Conservation (phyloP, 257 asterid species). For the Ajuga chamaepitys region DNA sequence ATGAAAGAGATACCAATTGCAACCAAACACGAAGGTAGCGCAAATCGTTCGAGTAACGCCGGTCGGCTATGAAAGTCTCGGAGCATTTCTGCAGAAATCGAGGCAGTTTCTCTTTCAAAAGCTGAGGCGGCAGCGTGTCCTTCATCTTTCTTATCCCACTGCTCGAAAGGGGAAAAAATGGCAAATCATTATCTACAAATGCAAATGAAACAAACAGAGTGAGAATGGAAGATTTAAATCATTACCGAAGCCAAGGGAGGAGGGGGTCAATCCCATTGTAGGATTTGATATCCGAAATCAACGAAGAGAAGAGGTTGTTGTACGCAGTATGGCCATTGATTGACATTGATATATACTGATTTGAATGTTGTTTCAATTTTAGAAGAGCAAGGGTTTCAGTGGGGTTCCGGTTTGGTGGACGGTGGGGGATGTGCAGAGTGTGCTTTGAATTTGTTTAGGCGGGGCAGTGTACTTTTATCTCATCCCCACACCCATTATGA, state of each 20-base stretch:
- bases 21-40: conserved; percentile 94
- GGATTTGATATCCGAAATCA: conserved; percentile 72
- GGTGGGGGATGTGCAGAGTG: not conserved
- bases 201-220: not conserved
- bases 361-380: not conserved
- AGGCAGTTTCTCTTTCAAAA: conserved; percentile 76
- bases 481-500: too few relatives aligned
- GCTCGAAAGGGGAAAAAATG: not conserved
- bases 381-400: not conserved
- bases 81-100: conserved; percentile 94
- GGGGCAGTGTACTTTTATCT: too few relatives aligned
- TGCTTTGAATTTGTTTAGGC: conserved; percentile 35
- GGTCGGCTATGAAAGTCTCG: conserved; percentile 61
- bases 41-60: conserved; percentile 73
- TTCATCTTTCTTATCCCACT: conserved; percentile 83
- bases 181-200: not conserved
- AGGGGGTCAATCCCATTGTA: conserved; percentile 75
- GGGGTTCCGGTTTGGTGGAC: too few relatives aligned
- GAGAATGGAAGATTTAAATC: not conserved
- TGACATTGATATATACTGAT: conserved; percentile 33
- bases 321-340: conserved; percentile 24
- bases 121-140: conserved; percentile 61
- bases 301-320: conserved; percentile 55
- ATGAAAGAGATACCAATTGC: conserved; percentile 56
- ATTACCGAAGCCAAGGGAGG: conserved; percentile 91